A percentile compares a stretch with the other conserved stretches of the same genome.
These are phyloP conservation scores for Cladosporium sp. DNA, from an alignment of 2,329 filamentous ascomycete genomes.

Conservation along the genomic window DNA sequence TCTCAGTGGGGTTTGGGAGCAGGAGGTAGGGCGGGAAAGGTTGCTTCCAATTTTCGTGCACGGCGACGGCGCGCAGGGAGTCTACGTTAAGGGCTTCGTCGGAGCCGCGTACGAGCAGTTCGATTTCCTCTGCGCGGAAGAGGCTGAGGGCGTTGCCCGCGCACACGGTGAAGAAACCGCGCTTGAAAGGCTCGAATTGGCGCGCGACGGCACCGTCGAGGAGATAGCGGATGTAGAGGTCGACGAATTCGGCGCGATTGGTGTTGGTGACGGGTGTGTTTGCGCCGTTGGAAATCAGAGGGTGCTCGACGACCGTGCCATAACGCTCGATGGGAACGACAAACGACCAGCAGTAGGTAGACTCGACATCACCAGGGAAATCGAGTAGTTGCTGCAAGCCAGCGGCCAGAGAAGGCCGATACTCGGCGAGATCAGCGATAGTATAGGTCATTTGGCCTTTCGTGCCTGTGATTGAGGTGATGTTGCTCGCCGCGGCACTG, in stretches of 20 bases:
- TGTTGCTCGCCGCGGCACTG: slow-evolving; percentile 55
- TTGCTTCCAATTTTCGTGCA: slow-evolving; percentile 77
- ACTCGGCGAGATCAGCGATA: slow-evolving; percentile 80
- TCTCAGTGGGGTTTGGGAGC: slow-evolving; percentile 48
- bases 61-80: slow-evolving; percentile 72
- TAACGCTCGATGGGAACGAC: slow-evolving; percentile 76
- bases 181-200: slow-evolving; percentile 91
- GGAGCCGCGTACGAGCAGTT: slow-evolving; percentile 80
- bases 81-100: slow-evolving; percentile 79
- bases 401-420: slow-evolving; percentile 70
- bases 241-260: slow-evolving; percentile 83
- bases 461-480: slow-evolving; percentile 37
- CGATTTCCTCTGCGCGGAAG: slow-evolving; percentile 88
- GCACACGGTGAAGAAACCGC: slow-evolving; percentile 90
- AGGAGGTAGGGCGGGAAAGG: slow-evolving; percentile 29
- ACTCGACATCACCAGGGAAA: slow-evolving; percentile 79
- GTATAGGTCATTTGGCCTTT: slow-evolving; percentile 65
- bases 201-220: slow-evolving; percentile 75
- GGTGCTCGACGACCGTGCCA: slow-evolving; percentile 64
- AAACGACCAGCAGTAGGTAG: slow-evolving; percentile 80
- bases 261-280: slow-evolving; percentile 75
- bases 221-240: slow-evolving; percentile 76
- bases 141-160: slow-evolving; percentile 83
- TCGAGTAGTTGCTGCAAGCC: slow-evolving; percentile 76
- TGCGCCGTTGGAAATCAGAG: slow-evolving; percentile 73